A percentile compares a stretch with the other conserved stretches of the same genome.
These are phyloP conservation scores for Bonia amplexicaulis DNA, from an alignment of 176 grass and related monocot species.

Conservation along the genomic window DNA sequence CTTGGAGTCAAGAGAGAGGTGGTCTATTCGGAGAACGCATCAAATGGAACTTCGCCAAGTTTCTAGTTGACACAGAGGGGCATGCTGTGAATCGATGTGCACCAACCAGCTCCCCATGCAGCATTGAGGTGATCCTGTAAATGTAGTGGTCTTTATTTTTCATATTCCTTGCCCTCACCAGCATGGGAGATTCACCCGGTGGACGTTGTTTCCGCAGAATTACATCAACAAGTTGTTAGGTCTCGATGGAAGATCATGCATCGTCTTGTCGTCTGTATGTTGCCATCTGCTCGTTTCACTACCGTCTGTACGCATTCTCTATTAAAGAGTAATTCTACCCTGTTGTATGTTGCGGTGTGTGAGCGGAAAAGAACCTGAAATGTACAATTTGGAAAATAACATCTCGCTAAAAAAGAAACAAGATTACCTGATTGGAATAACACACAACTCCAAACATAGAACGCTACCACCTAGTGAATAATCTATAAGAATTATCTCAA, in stretches of 20 bases:
- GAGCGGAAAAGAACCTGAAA: not conserved
- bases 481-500: conserved; percentile 46
- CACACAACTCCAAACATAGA: conserved; percentile 2
- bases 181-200: not conserved
- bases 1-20: conserved; percentile 36
- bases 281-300: not conserved
- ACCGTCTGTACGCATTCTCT: not conserved
- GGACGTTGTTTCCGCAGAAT: conserved; percentile 39
- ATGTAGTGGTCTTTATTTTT: not conserved
- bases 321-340: not conserved
- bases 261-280: not conserved
- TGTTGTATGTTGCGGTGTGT: not conserved
- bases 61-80: conserved; percentile 58
- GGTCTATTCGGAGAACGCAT: conserved; percentile 48
- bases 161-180: not conserved
- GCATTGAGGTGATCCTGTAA: conserved; percentile 45
- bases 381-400: not conserved
- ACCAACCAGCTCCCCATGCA: conserved; percentile 42
- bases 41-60: conserved; percentile 72
- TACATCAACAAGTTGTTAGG: conserved; percentile 49
- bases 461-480: not conserved
- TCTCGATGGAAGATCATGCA: not conserved
- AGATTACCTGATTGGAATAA: not conserved
- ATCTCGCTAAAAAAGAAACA: not conserved
- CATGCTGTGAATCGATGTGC: conserved; percentile 45